Conservation (phyloP, 192 early-diverging fungal species). For the Linnemannia hyalina region DNA sequence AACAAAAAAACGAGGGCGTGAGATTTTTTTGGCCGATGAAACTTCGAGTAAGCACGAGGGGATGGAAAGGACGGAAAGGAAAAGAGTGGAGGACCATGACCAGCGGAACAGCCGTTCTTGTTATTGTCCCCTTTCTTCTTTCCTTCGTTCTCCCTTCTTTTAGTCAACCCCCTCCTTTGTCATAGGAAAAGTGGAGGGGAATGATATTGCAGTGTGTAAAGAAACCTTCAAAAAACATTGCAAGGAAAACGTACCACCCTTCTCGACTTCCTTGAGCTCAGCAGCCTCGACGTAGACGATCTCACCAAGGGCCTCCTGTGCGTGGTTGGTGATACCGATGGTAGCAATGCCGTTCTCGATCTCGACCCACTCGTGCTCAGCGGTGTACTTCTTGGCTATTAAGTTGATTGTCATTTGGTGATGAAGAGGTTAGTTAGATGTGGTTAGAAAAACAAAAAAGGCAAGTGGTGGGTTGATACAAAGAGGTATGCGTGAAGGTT, state of each 20-base stretch:
- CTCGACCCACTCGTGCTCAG: conserved; percentile 94
- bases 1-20: conserved; percentile 10
- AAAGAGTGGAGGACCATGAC: background rate
- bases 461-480: background rate
- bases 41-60: background rate
- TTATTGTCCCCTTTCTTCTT: background rate
- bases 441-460: background rate
- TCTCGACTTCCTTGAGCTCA: conserved; percentile 68
- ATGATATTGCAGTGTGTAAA: background rate
- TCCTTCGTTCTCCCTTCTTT: background rate
- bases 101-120: background rate
- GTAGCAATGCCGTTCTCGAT: conserved; percentile 83
- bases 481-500: background rate
- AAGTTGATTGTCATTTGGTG: background rate
- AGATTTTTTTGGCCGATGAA: background rate
- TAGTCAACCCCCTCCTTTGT: background rate
- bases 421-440: background rate
- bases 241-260: conserved; percentile 65
- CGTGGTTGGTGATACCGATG: conserved; percentile 93
- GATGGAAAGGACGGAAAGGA: background rate
- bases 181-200: background rate
- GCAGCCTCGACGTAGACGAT: conserved; percentile 96
- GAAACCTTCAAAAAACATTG: background rate
- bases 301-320: conserved; percentile 92
- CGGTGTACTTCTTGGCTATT: conserved; percentile 78